phyloP scores from a whole-genome alignment of 2,329 filamentous ascomycete species.

The Xylaria polymorpha region DNA sequence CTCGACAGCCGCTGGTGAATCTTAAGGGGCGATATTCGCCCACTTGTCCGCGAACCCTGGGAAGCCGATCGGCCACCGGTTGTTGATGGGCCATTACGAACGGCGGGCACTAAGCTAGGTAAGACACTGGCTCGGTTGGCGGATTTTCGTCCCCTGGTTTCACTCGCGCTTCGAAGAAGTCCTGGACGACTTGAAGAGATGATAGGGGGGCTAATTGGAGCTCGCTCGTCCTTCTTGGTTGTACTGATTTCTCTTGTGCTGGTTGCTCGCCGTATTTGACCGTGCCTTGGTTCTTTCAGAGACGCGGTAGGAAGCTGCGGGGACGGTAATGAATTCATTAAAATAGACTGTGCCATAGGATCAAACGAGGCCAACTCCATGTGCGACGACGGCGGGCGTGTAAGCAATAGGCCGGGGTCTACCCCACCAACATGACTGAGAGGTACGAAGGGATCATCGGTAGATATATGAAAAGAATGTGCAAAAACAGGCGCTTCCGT shows the following conservation, averaged over 20 bases:
- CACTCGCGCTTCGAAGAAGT: constrained; percentile 66
- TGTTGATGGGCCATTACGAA: constrained; percentile 50
- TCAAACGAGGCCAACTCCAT: constrained; percentile 56
- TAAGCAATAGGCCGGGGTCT: constrained; percentile 69
- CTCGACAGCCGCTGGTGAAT: constrained; percentile 63
- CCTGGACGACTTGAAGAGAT: constrained; percentile 62
- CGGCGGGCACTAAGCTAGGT: constrained; percentile 61
- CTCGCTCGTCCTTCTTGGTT: constrained; percentile 57
- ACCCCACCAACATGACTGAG: constrained; percentile 59
- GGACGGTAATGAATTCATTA: constrained; percentile 47
- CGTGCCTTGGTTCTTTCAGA: constrained; percentile 49
- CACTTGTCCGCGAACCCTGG: constrained; percentile 55
- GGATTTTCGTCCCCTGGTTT: constrained; percentile 61
- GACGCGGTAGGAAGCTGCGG: constrained; percentile 42
- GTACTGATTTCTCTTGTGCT: constrained; percentile 58
- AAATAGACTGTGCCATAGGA: constrained; percentile 47
- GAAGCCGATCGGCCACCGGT: constrained; percentile 50
- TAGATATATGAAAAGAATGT: constrained; percentile 56
- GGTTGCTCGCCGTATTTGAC: constrained; percentile 58
- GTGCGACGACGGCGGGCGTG: constrained; percentile 61
- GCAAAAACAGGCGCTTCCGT: constrained; percentile 55
- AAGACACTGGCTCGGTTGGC: constrained; percentile 54
- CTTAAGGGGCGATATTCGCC: constrained; percentile 66
- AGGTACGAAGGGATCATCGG: constrained; percentile 65
- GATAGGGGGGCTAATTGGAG: constrained; percentile 61